Conservation (phyloP, 768 basidiomycete species). For the Boletus huronensis region DNA sequence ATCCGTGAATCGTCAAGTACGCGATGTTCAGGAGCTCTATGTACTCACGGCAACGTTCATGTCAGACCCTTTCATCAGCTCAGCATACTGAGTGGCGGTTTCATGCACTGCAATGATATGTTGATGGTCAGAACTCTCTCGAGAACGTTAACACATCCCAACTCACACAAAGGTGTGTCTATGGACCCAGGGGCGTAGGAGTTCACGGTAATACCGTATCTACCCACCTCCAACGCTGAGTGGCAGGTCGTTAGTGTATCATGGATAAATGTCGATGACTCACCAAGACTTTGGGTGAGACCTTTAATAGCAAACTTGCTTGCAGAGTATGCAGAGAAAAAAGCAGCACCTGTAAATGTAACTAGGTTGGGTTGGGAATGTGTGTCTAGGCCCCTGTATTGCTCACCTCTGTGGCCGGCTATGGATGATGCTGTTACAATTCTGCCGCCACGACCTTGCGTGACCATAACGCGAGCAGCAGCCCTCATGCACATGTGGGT, state of each 20-base stretch:
- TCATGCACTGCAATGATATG: neutral
- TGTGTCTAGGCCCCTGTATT: neutral
- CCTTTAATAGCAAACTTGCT: constrained; percentile 39
- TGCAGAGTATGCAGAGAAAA: constrained; percentile 24
- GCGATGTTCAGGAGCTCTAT: neutral
- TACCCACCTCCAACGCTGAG: constrained; percentile 7
- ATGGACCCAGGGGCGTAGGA: too few species aligned
- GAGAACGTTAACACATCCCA: neutral
- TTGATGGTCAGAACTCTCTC: neutral
- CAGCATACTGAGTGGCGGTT: neutral
- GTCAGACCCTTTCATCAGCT: neutral
- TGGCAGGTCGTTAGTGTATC: neutral
- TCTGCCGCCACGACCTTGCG: constrained; percentile 41
- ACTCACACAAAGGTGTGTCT: constrained; percentile 8
- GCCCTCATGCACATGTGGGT: constrained; percentile 41
- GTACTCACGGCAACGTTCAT: neutral
- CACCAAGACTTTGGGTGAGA: constrained; percentile 30
- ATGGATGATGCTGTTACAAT: constrained; percentile 30
- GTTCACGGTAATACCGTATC: constrained; percentile 22
- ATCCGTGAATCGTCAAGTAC: neutral
- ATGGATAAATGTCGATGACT: neutral
- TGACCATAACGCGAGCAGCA: constrained; percentile 42
- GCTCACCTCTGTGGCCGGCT: neutral
- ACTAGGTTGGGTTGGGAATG: neutral
- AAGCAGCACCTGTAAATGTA: constrained; percentile 17